Percentiles rank a stretch among this genome's conserved stretches.
These are phyloP conservation scores for Acrasis kona DNA, from an alignment of 78 protist genomes.

Conservation along the genomic window DNA sequence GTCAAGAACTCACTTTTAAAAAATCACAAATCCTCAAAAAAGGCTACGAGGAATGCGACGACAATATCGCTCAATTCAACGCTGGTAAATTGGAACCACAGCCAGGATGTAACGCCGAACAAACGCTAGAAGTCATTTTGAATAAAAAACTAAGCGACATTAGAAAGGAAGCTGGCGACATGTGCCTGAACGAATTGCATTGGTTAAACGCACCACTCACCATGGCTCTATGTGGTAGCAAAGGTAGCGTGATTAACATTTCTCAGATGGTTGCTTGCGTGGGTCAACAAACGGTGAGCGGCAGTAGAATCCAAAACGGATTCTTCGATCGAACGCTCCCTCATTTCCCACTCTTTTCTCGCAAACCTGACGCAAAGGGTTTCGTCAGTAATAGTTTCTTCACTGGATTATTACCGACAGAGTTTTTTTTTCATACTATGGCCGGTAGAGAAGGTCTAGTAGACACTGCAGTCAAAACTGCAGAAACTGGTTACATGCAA, in stretches of 20 bases:
- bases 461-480: slow-evolving; percentile 99
- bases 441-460: slow-evolving; percentile 95
- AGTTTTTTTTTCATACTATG: slow-evolving; percentile 99
- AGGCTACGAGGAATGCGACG: slow-evolving; percentile 29
- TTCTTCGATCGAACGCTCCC: slow-evolving; percentile 93
- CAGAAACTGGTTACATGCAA: slow-evolving; percentile 99
- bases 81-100: slow-evolving; percentile 46
- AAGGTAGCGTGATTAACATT: slow-evolving; percentile 93
- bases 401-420: slow-evolving; percentile 90
- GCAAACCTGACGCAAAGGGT: slow-evolving; percentile 87
- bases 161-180: slow-evolving; percentile 86
- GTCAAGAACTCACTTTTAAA: slow-evolving; percentile 15
- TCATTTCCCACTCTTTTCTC: slow-evolving; percentile 64
- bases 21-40: slow-evolving; percentile 57
- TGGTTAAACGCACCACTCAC: slow-evolving; percentile 82
- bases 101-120: slow-evolving; percentile 85
- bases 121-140: slow-evolving; percentile 67
- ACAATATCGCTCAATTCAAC: slow-evolving; percentile 16
- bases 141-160: slow-evolving; percentile 69
- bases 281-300: slow-evolving; percentile 95
- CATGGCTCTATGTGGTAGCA: slow-evolving; percentile 99
- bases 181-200: slow-evolving; percentile 72
- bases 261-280: slow-evolving; percentile 98
- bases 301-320: slow-evolving; percentile 94
- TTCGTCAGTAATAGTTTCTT: slow-evolving; percentile 93